Percentiles rank a stretch among this genome's conserved stretches.
Evolutionary conservation across 306 rosid species (phyloP).

Genomic region (Styphnolobium japonicum): DNA sequence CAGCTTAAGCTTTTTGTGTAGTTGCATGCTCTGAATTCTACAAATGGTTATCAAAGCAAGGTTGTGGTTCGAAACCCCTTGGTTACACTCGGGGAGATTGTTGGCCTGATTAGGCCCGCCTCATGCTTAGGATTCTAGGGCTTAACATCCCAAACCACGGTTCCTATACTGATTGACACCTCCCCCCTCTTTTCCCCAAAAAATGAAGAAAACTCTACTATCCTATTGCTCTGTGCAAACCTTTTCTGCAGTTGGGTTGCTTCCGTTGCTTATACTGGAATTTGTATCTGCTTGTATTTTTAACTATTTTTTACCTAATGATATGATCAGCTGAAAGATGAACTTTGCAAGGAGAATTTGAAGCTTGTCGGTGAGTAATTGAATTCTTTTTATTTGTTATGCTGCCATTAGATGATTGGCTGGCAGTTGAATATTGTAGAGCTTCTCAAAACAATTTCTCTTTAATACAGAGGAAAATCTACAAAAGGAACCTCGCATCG

Average conservation of each 20-base stretch:
- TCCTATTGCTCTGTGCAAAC: not conserved
- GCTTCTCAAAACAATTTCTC: slow-evolving; percentile 6
- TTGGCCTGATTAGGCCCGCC: not conserved
- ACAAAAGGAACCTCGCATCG: slow-evolving; percentile 82
- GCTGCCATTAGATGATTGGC: slow-evolving; percentile 7
- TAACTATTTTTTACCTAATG: not conserved
- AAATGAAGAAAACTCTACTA: not conserved
- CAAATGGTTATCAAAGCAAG: not conserved
- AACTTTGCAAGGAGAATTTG: slow-evolving; percentile 72
- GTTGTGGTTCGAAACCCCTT: not conserved
- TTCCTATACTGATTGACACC: not conserved
- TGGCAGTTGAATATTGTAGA: slow-evolving; percentile 9
- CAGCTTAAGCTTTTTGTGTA: not conserved
- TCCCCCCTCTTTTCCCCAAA: not conserved
- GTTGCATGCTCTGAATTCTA: not conserved
- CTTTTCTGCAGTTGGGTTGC: not conserved
- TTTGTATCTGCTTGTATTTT: not conserved
- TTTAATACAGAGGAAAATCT: slow-evolving; percentile 71
- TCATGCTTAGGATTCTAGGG: too few species aligned
- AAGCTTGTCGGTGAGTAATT: slow-evolving; percentile 82
- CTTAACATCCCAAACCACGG: too few species aligned
- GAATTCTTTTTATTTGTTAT: not conserved
- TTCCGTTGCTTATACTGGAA: not conserved
- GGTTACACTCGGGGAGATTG: not conserved
- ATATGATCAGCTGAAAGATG: slow-evolving; percentile 44